Base-by-base conservation (phyloP, 2,329 filamentous ascomycete species). In the Conoideocrella luteorostrata region DNA sequence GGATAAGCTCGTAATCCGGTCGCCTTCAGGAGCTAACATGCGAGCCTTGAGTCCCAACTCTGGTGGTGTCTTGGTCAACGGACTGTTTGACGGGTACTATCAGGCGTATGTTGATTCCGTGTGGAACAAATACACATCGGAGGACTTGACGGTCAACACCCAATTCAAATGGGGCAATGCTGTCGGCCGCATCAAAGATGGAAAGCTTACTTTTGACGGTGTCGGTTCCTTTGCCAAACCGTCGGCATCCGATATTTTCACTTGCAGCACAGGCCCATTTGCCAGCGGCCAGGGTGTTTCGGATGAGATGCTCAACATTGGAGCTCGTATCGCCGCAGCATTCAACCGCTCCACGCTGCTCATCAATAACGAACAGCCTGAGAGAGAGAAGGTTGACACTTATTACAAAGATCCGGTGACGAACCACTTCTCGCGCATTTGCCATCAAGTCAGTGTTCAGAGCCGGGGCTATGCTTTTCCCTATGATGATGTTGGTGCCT, bases 331-430 rank as follows among this genome's bases (percentile, higher is more conserved):
- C 12, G 77, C 83, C 0, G 86, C 87, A 1, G 85, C 83, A 1
- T 78, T 91, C 55, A 88, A 90, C 63, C 75, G 87, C 18, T 81
- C 77, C 26, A 90, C 84, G 10, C 63, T 93, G 47, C 63, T 86
- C 39, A 56, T 63, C 17, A 65, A 75, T 52, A 42, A 59, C n/a
- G 53, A 56, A 50, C 79, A 76, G 63, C 80, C 77, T 12, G 68
- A 75, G 43, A 67, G 68, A 40, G 75, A 77, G 56, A 49, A 55
- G 1, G 62, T 72, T 2, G 57, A 56, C 5, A 59, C 56, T 7
- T 84, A 81, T 57, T 85, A 85, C 61, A 51, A 59, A 12, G 61
- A 72, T 12, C 44, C 52, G 3, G 60, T 75, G 38, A 84, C 80
- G 33, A 86, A 86, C 61, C 81, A 86, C 59, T 86, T 83, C 58